phyloP scores from a whole-genome alignment of 345 rosid species.

The Lagerstroemia speciosa region DNA sequence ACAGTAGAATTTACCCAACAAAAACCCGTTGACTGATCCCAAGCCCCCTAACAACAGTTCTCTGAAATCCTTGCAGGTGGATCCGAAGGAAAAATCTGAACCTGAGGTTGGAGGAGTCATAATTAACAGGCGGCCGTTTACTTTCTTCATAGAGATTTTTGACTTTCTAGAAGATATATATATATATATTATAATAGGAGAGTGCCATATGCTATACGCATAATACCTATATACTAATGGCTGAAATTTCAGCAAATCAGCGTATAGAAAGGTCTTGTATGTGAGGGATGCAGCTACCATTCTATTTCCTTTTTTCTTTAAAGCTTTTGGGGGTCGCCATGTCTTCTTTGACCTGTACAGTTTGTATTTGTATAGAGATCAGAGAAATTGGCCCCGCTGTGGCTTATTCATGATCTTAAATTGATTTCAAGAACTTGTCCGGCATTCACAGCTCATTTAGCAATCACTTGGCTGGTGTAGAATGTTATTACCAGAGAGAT shows the following conservation, averaged over 20 bases:
- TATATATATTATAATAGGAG: neutral
- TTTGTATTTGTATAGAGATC: conserved; percentile 1
- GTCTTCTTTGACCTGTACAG: neutral
- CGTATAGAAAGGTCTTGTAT: neutral
- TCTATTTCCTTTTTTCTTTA: neutral
- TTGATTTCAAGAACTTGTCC: neutral
- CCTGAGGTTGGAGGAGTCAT: conserved; percentile 6
- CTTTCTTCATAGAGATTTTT: neutral
- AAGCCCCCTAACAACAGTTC: neutral
- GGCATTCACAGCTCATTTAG: neutral
- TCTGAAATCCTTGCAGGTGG: neutral
- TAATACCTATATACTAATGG: neutral
- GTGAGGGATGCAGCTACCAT: neutral
- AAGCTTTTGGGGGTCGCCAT: neutral
- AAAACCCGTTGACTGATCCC: neutral
- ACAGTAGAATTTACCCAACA: neutral
- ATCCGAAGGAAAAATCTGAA: conserved; percentile 5
- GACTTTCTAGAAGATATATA: neutral
- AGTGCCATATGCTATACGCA: neutral
- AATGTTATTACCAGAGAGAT: neutral
- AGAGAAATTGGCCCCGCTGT: conserved; percentile 2
- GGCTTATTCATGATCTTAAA: conserved; percentile 1
- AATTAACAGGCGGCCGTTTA: neutral
- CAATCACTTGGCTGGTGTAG: neutral
- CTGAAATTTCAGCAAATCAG: conserved; percentile 3